A percentile compares a stretch with the other conserved stretches of the same genome.
phyloP scores from a whole-genome alignment of 2,329 filamentous ascomycete species.

The Botrytis sinoallii region DNA sequence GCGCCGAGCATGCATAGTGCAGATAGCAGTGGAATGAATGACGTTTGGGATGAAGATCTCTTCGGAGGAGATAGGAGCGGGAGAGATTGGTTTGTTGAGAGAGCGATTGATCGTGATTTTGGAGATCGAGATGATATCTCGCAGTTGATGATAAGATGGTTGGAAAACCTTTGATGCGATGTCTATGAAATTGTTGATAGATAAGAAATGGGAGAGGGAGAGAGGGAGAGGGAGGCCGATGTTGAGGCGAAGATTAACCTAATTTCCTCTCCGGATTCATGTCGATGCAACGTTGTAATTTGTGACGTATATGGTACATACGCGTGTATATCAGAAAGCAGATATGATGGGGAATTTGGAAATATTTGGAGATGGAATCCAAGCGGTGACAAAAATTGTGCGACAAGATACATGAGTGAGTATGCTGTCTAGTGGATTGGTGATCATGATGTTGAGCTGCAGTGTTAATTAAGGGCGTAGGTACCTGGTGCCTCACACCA shows the following conservation, averaged over 20 bases:
- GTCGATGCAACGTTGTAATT: neutral
- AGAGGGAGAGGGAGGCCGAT: neutral
- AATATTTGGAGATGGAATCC: neutral
- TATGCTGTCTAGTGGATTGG: neutral
- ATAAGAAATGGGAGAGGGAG: neutral
- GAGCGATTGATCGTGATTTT: neutral
- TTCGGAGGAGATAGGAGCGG: neutral
- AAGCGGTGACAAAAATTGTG: neutral
- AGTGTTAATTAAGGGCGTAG: neutral
- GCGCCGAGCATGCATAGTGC: neutral
- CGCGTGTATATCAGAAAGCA: neutral
- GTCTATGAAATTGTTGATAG: neutral
- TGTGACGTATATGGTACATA: neutral
- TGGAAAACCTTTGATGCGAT: neutral
- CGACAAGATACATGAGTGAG: neutral
- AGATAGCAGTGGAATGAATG: neutral
- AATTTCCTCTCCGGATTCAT: neutral
- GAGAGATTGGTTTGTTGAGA: neutral
- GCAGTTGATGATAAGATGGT: neutral
- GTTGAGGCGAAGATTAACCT: constrained; percentile 8
- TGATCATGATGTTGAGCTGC: neutral
- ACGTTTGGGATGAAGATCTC: neutral
- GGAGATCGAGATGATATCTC: neutral
- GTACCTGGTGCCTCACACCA: neutral
- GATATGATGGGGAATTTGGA: neutral